These are phyloP conservation scores for Neurospora cerealis DNA, from an alignment of 495 filamentous ascomycete species.

Conservation along the genomic window DNA sequence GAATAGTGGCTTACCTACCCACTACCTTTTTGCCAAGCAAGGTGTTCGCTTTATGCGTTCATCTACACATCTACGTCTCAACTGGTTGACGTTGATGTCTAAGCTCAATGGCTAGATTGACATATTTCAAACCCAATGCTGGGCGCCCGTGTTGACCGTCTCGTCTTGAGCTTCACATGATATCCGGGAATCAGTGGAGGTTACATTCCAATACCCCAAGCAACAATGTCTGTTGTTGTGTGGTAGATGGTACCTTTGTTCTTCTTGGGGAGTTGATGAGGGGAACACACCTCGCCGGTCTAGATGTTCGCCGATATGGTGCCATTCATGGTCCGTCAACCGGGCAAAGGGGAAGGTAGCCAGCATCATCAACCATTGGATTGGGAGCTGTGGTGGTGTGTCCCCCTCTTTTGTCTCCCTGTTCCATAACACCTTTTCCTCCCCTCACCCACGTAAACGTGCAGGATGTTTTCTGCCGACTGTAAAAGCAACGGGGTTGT, in stretches of 20 bases:
- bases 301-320: background rate
- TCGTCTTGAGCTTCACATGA: constrained; percentile 36
- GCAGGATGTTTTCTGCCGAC: background rate
- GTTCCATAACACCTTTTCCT: background rate
- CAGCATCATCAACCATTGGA: background rate
- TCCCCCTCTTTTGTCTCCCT: background rate
- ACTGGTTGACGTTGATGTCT: constrained; percentile 29
- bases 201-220: constrained; percentile 21
- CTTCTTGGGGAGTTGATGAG: background rate
- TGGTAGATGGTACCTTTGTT: background rate
- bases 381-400: background rate
- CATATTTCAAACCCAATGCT: constrained; percentile 32
- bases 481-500: background rate
- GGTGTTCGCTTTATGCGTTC: background rate
- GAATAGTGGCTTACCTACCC: background rate
- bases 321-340: background rate
- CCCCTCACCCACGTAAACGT: background rate
- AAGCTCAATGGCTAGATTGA: constrained; percentile 32
- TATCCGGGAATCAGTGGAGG: constrained; percentile 41
- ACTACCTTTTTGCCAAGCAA: background rate
- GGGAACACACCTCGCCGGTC: background rate
- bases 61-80: background rate
- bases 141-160: constrained; percentile 37
- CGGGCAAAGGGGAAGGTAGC: background rate
- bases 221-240: background rate